These are phyloP conservation scores for Candida pseudoglaebosa DNA, from an alignment of 805 yeast species.

Conservation along the genomic window DNA sequence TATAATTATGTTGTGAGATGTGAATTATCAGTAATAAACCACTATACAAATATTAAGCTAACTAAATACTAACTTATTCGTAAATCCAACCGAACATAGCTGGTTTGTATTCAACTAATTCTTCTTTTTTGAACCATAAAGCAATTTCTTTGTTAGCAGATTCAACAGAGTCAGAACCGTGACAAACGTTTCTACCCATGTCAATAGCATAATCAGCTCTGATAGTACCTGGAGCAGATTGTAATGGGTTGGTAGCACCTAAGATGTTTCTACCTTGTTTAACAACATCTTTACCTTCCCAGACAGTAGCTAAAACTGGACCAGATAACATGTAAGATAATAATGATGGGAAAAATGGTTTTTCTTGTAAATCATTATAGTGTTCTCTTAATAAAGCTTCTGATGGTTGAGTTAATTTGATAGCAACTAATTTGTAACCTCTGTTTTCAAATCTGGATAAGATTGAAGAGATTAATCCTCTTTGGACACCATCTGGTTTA, in stretches of 20 bases:
- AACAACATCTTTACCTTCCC: constrained; percentile 99
- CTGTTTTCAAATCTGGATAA: constrained; percentile 92
- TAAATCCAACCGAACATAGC: constrained; percentile 86
- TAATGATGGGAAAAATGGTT: constrained; percentile 98
- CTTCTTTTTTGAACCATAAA: constrained; percentile 98
- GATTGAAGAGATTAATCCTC: constrained; percentile 91
- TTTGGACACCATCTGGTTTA: constrained; percentile 99
- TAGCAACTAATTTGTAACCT: constrained; percentile 96
- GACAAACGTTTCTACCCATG: constrained; percentile 98
- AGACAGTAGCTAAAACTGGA: constrained; percentile 97
- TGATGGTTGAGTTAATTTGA: constrained; percentile 85
- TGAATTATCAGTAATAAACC: neutral
- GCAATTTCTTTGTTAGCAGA: constrained; percentile 92
- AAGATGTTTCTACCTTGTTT: constrained; percentile 96
- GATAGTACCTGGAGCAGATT: constrained; percentile 98
- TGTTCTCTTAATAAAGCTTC: constrained; percentile 87
- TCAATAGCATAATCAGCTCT: constrained; percentile 99
- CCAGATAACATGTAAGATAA: constrained; percentile 96
- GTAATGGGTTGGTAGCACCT: constrained; percentile 99
- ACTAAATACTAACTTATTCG: constrained; percentile 53
- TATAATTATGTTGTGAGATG: neutral
- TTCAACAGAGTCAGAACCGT: constrained; percentile 99
- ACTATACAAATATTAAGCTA: too few species aligned
- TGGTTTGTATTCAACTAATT: constrained; percentile 87
- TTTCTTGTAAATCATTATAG: constrained; percentile 90